A percentile compares a stretch with the other conserved stretches of the same genome.
These are phyloP conservation scores for Quillaja saponaria DNA, from an alignment of 306 rosid genomes.

Conservation along the genomic window DNA sequence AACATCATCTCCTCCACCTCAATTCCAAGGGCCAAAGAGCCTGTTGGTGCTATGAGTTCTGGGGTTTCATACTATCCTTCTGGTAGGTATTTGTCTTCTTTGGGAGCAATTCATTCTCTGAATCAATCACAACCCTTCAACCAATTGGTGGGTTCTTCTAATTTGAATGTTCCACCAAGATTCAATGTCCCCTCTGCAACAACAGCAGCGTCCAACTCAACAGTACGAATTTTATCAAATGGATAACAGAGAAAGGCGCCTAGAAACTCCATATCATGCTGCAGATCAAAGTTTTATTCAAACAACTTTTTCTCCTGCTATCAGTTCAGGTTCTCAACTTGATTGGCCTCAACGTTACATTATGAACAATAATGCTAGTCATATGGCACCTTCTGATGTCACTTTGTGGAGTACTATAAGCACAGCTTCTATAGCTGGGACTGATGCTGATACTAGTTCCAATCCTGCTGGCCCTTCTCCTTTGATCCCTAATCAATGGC, in stretches of 20 bases:
- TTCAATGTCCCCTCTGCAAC: slow-evolving; percentile 36
- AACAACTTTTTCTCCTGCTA: slow-evolving; percentile 18
- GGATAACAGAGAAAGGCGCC: slow-evolving; percentile 24
- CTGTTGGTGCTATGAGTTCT: slow-evolving; percentile 2
- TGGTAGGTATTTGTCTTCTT: no score
- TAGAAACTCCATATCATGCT: slow-evolving; percentile 11
- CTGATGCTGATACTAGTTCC: slow-evolving; percentile 20
- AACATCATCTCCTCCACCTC: no score
- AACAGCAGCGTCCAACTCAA: slow-evolving; percentile 27
- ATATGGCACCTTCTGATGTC: slow-evolving; percentile 14
- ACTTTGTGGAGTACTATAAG: slow-evolving; percentile 49
- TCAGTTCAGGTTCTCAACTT: slow-evolving; percentile 3
- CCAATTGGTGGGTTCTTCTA: slow-evolving; percentile 30
- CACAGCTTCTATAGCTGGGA: slow-evolving; percentile 24
- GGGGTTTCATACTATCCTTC: slow-evolving; percentile 1
- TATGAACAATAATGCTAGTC: slow-evolving; percentile 14
- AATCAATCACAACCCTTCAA: slow-evolving; percentile 27
- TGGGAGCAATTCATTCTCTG: slow-evolving; percentile 39
- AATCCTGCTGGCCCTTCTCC: slow-evolving; percentile 32
- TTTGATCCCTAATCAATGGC: slow-evolving; percentile 42
- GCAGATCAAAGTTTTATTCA: slow-evolving; percentile 29
- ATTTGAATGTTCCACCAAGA: slow-evolving; percentile 45
- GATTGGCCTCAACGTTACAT: slow-evolving; percentile 45
- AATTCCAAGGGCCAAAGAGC: slow-evolving; percentile 11
- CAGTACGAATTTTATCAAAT: slow-evolving; percentile 27